phyloP scores from a whole-genome alignment of 345 rosid genomes.

The Eucalyptus polyanthemos region DNA sequence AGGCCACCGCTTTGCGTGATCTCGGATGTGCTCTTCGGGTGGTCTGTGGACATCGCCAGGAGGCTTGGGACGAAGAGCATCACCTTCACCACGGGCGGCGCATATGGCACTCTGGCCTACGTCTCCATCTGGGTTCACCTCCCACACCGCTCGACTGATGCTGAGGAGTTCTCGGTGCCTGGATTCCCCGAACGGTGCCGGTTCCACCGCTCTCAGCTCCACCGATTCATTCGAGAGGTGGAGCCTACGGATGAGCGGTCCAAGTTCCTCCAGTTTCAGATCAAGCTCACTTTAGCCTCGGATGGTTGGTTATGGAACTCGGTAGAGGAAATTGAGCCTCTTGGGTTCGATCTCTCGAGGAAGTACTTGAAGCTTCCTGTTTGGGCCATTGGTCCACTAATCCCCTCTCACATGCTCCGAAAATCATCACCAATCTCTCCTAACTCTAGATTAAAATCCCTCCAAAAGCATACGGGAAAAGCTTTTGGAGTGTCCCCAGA shows the following conservation, averaged over 20 bases:
- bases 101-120: neutral
- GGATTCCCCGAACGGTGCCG: neutral
- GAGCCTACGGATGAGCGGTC: neutral
- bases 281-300: neutral
- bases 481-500: conserved; percentile 8
- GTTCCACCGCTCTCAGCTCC: neutral
- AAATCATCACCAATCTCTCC: neutral
- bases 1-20: neutral
- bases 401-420: neutral
- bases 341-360: conserved; percentile 11
- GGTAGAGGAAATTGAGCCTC: conserved; percentile 14
- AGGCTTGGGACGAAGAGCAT: neutral
- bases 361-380: conserved; percentile 14
- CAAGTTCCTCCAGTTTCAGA: conserved; percentile 13
- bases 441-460: neutral
- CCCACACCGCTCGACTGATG: conserved; percentile 12
- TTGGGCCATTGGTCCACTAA: conserved; percentile 2
- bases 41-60: neutral
- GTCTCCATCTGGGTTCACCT: conserved; percentile 29
- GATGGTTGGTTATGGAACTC: neutral
- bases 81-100: neutral
- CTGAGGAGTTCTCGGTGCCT: conserved; percentile 16
- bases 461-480: neutral
- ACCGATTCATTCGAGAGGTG: neutral
- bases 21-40: neutral